Conservation (phyloP, 495 filamentous ascomycete species). For the Elaphomyces granulatus region DNA sequence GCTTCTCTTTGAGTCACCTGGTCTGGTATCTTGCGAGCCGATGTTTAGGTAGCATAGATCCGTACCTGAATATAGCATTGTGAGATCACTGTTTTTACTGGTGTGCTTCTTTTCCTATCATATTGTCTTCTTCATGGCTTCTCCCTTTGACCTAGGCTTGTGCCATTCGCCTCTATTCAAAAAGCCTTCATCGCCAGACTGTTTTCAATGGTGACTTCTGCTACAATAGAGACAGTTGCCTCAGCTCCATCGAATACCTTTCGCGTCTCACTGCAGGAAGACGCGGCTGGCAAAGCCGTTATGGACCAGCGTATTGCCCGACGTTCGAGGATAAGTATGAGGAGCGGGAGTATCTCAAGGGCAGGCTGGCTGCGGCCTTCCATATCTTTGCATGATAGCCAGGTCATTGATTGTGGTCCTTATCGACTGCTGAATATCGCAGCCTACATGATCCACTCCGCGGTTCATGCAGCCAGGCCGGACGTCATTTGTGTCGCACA, state of each 20-base stretch:
- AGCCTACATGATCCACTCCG: slow-evolving; percentile 53
- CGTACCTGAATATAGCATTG: no score
- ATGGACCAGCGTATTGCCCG: slow-evolving; percentile 22
- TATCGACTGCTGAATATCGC: slow-evolving; percentile 51
- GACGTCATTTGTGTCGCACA: slow-evolving; percentile 63
- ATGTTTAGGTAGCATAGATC: no score
- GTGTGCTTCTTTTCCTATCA: no score
- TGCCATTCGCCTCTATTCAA: no score
- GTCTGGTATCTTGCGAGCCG: no score
- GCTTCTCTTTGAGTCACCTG: no score
- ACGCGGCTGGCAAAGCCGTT: background rate
- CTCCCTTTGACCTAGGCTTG: no score
- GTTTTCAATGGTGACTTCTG: background rate
- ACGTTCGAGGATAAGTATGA: slow-evolving; percentile 45
- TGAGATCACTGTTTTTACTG: no score
- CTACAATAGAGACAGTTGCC: background rate
- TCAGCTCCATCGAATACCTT: background rate
- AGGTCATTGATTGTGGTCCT: slow-evolving; percentile 53
- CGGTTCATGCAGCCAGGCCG: slow-evolving; percentile 53
- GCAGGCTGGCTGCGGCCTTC: slow-evolving; percentile 50
- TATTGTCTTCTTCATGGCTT: no score
- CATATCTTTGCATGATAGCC: slow-evolving; percentile 51
- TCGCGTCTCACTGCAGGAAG: background rate
- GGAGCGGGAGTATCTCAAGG: slow-evolving; percentile 52
- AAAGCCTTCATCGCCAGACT: background rate